Evolutionary conservation across 441 rosid species (phyloP).

Genomic region (Adansonia madagascariensis): DNA sequence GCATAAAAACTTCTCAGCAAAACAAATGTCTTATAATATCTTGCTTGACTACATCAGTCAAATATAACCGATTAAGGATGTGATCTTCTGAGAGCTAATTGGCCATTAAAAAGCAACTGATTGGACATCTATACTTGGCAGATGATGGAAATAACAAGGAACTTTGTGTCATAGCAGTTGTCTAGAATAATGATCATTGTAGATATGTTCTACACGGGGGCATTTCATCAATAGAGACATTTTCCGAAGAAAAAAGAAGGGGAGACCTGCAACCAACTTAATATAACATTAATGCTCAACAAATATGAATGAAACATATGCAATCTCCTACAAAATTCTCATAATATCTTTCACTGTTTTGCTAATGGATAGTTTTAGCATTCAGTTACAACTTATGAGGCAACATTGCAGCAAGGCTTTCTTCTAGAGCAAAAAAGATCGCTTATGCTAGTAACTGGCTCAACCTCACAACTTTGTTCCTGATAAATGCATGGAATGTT

Average conservation of each 20-base stretch:
- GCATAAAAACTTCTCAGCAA: slow-evolving; percentile 8
- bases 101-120: slow-evolving; percentile 6
- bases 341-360: background rate
- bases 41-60: background rate
- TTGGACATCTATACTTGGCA: background rate
- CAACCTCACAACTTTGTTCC: background rate
- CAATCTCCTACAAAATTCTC: slow-evolving; percentile 4
- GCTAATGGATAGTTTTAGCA: background rate
- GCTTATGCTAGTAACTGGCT: background rate
- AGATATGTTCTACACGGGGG: background rate
- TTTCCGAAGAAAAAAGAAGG: background rate
- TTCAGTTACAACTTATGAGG: background rate
- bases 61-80: background rate
- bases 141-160: background rate
- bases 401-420: slow-evolving; percentile 11
- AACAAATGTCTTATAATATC: background rate
- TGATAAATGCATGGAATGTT: background rate
- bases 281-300: background rate
- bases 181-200: slow-evolving; percentile 3
- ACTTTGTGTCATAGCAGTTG: background rate
- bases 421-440: background rate
- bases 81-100: background rate
- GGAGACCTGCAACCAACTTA: background rate
- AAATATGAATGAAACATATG: background rate
- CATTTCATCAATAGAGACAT: background rate